Base-by-base conservation (phyloP, 2,329 filamentous ascomycete genomes). In the Nannizziopsis arthrosporioides region DNA sequence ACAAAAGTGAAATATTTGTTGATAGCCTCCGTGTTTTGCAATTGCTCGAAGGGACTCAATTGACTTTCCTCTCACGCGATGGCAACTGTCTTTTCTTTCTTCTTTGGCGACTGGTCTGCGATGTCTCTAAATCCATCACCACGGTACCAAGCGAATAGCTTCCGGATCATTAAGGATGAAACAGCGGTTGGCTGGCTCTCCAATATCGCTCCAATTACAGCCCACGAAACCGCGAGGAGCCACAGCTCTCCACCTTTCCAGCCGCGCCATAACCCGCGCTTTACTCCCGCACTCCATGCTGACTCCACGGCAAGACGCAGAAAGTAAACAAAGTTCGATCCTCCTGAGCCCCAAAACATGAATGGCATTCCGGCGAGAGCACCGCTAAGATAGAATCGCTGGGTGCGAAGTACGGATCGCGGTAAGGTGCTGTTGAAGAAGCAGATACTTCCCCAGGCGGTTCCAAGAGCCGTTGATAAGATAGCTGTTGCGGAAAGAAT, bases 251-350 rank as follows among this genome's bases (percentile, higher is more conserved):
- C 88, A 34, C 85, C 84, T 58, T 76, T 78, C 62, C 92, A 75
- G 9, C 85, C 85, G 54, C 76, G 80, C 87, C 90, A 94, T 80
- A 87, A 87, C 1, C 86, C 77, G 31, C 82, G 73, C 78, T 96
- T 96, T 48, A 84, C 78, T n/a, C 89, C 88, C 0, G 94, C 86
- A 71, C 94, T 94, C 86, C 88, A 96, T 40, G 88, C 66, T 34
- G 80, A 85, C 62, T 94, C 85, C 27, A 94, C 72, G 51, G 83
- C 87, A n/a, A 82, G 70, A 1, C 89, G 76, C 27, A 84, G 79
- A 54, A 79, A 81, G 65, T 92, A 92, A 52, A 95, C 58, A 65
- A 93, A 94, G 36, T 50, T 41, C 5, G 51, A 47, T 38, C 75
- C 73, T 12, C 84, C 64, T 30, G 63, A 65, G 9, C 60, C 57